Percentiles rank a stretch among this genome's conserved stretches.
Evolutionary conservation across 257 asterid species (phyloP).

Genomic region (Plectranthus barbatus): DNA sequence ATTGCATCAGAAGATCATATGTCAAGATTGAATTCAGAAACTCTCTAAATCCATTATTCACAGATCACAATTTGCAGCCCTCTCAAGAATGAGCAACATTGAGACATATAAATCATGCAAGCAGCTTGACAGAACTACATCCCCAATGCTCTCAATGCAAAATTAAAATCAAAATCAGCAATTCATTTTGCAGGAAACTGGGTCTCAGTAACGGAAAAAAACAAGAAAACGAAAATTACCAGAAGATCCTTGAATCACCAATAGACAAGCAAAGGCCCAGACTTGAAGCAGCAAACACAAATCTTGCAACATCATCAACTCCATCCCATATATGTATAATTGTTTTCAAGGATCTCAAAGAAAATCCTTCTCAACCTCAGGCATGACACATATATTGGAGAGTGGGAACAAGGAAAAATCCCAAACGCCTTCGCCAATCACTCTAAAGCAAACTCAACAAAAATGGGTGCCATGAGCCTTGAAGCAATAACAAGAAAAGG

Average conservation of each 20-base stretch:
- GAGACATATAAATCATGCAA: neutral
- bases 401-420: conserved; percentile 20
- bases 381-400: neutral
- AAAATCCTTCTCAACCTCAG: conserved; percentile 16
- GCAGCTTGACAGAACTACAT: conserved; percentile 6
- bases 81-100: conserved; percentile 8
- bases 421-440: conserved; percentile 14
- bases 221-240: conserved; percentile 34
- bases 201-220: neutral
- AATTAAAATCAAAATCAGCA: neutral
- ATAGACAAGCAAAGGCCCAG: conserved; percentile 36
- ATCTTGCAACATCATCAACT: conserved; percentile 38
- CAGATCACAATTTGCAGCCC: neutral
- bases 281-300: conserved; percentile 37
- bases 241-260: conserved; percentile 57
- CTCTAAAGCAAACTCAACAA: conserved; percentile 10
- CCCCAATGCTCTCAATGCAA: neutral
- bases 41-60: conserved; percentile 7
- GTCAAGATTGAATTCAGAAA: conserved; percentile 8
- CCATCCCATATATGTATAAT: conserved; percentile 40
- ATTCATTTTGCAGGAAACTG: too few species aligned
- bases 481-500: conserved; percentile 39
- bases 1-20: conserved; percentile 12
- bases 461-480: conserved; percentile 39
- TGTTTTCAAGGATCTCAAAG: conserved; percentile 13